These are phyloP conservation scores for Sordariomycetes sp. DNA, from an alignment of 2,329 filamentous ascomycete species.

Conservation along the genomic window DNA sequence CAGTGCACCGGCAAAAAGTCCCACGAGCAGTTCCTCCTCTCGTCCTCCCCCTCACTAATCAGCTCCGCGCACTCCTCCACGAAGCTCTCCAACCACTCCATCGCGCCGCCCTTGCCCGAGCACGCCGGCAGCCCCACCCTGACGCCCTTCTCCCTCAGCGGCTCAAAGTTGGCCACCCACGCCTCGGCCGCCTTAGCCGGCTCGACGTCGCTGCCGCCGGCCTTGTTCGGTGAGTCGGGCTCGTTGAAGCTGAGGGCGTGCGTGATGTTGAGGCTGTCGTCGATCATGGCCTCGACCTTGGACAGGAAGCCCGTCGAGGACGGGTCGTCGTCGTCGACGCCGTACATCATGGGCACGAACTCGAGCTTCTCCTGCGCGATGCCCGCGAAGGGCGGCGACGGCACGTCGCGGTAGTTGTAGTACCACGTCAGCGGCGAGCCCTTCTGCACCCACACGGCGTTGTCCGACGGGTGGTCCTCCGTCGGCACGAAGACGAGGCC, in stretches of 20 bases:
- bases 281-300: slow-evolving; percentile 44
- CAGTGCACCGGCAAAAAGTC: slow-evolving; percentile 57
- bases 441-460: slow-evolving; percentile 49
- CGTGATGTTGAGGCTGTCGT: slow-evolving; percentile 42
- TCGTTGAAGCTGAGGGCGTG: slow-evolving; percentile 74
- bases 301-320: slow-evolving; percentile 49
- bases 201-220: slow-evolving; percentile 52
- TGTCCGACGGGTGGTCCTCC: slow-evolving; percentile 43
- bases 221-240: slow-evolving; percentile 47
- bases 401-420: slow-evolving; percentile 62
- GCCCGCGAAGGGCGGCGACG: slow-evolving; percentile 39
- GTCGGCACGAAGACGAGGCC: slow-evolving; percentile 61
- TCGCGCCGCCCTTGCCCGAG: slow-evolving; percentile 48
- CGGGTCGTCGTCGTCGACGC: slow-evolving; percentile 15
- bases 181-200: slow-evolving; percentile 51
- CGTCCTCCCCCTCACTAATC: slow-evolving; percentile 28
- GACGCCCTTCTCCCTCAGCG: slow-evolving; percentile 52
- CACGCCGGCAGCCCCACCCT: slow-evolving; percentile 62
- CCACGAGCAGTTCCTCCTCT: slow-evolving; percentile 43
- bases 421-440: slow-evolving; percentile 65
- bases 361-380: slow-evolving; percentile 46
- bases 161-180: slow-evolving; percentile 64
- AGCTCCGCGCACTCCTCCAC: slow-evolving; percentile 51
- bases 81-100: slow-evolving; percentile 59
- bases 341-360: slow-evolving; percentile 42